These are phyloP conservation scores for Microsporum canis DNA, from an alignment of 2,329 filamentous ascomycete genomes.

Conservation along the genomic window DNA sequence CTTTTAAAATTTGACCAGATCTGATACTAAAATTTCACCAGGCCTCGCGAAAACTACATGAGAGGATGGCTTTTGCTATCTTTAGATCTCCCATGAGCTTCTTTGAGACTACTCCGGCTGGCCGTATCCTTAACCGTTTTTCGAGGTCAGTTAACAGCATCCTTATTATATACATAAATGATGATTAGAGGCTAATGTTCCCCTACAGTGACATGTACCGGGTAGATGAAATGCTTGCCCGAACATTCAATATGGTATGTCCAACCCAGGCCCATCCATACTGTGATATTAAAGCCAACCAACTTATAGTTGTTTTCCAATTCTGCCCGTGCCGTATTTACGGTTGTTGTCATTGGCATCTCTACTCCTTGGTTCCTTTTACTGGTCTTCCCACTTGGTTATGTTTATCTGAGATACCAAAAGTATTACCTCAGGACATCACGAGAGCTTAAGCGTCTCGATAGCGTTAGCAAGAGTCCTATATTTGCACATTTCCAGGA, in stretches of 20 bases:
- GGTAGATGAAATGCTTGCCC: conserved; percentile 85
- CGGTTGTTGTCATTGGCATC: conserved; percentile 70
- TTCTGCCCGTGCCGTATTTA: conserved; percentile 64
- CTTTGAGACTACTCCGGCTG: conserved; percentile 92
- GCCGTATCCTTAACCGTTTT: conserved; percentile 93
- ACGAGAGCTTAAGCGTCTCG: conserved; percentile 86
- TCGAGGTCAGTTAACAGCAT: conserved; percentile 53
- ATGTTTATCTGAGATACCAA: conserved; percentile 84
- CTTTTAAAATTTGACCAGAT: neutral
- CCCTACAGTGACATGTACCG: conserved; percentile 42
- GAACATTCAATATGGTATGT: conserved; percentile 88
- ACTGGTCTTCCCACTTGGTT: conserved; percentile 67
- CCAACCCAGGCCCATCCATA: conserved; percentile 12
- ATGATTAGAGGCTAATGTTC: conserved; percentile 3
- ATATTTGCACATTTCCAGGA: conserved; percentile 99
- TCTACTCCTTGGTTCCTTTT: conserved; percentile 69
- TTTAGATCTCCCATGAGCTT: conserved; percentile 98
- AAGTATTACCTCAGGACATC: conserved; percentile 95
- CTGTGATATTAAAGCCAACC: conserved; percentile 21
- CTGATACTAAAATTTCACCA: conserved; percentile 25
- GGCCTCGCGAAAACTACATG: conserved; percentile 91
- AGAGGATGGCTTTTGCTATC: conserved; percentile 92
- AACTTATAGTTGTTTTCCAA: conserved; percentile 55
- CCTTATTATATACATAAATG: neutral
- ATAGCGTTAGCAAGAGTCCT: conserved; percentile 88